Evolutionary conservation across 345 rosid genomes (phyloP).

Genomic region (Gossypium rotundifolium): DNA sequence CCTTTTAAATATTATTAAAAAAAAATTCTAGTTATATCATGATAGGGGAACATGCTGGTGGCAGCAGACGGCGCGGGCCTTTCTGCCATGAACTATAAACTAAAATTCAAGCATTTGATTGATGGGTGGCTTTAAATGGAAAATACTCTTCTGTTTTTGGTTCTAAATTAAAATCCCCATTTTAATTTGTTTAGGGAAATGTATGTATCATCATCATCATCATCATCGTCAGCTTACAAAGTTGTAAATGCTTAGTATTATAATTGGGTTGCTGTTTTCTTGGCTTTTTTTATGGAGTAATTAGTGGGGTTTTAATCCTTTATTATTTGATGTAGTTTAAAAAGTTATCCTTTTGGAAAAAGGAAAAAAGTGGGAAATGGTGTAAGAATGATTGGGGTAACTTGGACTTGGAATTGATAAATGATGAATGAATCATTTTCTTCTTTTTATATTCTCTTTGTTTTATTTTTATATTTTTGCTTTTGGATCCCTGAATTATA

Average conservation of each 20-base stretch:
- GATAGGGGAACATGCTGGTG: constrained; percentile 4
- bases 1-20: background rate
- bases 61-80: constrained; percentile 31
- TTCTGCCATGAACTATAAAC: constrained; percentile 6
- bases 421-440: constrained; percentile 15
- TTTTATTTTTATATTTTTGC: background rate
- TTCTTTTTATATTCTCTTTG: background rate
- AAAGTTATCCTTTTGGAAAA: background rate
- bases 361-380: background rate
- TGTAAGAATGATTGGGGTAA: background rate
- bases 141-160: background rate
- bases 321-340: background rate
- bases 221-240: background rate
- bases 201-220: background rate
- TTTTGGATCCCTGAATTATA: background rate
- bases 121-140: too few relatives aligned
- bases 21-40: background rate
- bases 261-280: background rate
- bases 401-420: background rate
- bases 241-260: background rate
- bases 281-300: background rate
- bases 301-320: background rate
- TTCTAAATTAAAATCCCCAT: background rate
- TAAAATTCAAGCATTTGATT: background rate
- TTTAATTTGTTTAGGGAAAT: background rate